Evolutionary conservation across 169 alveolate genomes (phyloP).

Genomic region (Plasmodium adleri): DNA sequence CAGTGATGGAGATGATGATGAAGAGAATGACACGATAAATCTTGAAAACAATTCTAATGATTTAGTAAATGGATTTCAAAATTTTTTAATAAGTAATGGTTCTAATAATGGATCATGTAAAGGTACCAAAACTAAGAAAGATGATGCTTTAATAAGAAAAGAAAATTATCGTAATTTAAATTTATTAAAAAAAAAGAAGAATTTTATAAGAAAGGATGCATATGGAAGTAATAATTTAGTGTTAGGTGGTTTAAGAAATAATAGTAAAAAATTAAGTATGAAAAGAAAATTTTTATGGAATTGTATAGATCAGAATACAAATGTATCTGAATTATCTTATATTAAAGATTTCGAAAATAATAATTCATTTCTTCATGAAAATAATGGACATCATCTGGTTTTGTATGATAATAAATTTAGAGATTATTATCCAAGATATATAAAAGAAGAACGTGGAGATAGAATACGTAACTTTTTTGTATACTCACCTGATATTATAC

Average conservation of each 20-base stretch:
- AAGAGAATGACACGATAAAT: constrained; percentile 67
- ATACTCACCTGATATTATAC: constrained; percentile 74
- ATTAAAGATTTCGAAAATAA: constrained; percentile 59
- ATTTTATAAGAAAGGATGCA: constrained; percentile 36
- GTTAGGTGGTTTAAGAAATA: constrained; percentile 12
- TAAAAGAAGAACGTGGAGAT: constrained; percentile 13
- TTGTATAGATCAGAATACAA: constrained; percentile 37
- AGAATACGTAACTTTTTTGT: constrained; percentile 33
- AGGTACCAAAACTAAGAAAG: constrained; percentile 12
- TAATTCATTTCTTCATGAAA: constrained; percentile 51
- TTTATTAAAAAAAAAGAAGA: constrained; percentile 45
- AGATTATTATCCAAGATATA: constrained; percentile 15
- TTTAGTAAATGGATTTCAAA: constrained; percentile 33
- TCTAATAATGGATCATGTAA: constrained; percentile 19
- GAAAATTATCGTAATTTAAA: constrained; percentile 22
- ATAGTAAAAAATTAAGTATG: constrained; percentile 21
- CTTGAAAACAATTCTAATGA: constrained; percentile 66
- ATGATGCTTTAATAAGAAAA: constrained; percentile 37
- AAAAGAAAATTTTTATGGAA: constrained; percentile 17
- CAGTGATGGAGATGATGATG: constrained; percentile 12
- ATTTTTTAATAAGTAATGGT: constrained; percentile 32
- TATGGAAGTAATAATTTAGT: constrained; percentile 35
- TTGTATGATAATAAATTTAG: constrained; percentile 49
- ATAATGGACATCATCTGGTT: constrained; percentile 45
- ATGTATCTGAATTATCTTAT: constrained; percentile 60